phyloP scores from a whole-genome alignment of 1,139 yeast species.

The Yamadazyma songkhlaensis region DNA sequence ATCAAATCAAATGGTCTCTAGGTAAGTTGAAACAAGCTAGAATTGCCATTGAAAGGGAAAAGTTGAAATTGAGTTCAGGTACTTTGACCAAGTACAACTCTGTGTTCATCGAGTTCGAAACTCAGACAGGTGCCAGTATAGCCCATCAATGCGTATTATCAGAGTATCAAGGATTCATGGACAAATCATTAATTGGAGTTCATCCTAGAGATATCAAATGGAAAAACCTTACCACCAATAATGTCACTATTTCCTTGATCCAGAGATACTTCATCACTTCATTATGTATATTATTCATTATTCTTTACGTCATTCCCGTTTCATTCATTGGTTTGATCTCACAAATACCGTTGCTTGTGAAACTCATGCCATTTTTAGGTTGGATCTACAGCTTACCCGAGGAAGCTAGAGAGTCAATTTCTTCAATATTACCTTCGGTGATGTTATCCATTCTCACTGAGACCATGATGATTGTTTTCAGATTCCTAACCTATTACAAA shows the following conservation, averaged over 20 bases:
- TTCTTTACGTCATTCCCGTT: constrained; percentile 70
- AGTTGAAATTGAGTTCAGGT: constrained; percentile 16
- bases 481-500: constrained; percentile 46
- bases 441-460: constrained; percentile 58
- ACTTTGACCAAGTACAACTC: constrained; percentile 30
- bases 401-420: constrained; percentile 47
- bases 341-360: constrained; percentile 58
- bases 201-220: constrained; percentile 61
- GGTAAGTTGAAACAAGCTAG: constrained; percentile 18
- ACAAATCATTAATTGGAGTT: constrained; percentile 43
- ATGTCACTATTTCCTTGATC: constrained; percentile 26
- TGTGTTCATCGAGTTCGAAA: constrained; percentile 52
- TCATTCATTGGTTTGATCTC: constrained; percentile 67
- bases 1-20: constrained; percentile 29
- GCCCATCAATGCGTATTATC: constrained; percentile 55
- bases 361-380: constrained; percentile 50
- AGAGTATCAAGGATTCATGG: constrained; percentile 39
- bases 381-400: constrained; percentile 56
- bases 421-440: constrained; percentile 61
- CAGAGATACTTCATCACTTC: constrained; percentile 42
- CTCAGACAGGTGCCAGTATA: constrained; percentile 47
- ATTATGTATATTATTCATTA: constrained; percentile 43
- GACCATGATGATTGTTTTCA: constrained; percentile 48
- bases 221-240: constrained; percentile 46
- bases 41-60: constrained; percentile 21